A percentile compares a stretch with the other conserved stretches of the same genome.
Conservation (phyloP, 164 flowering plant species). For the Aristolochia californica region DNA sequence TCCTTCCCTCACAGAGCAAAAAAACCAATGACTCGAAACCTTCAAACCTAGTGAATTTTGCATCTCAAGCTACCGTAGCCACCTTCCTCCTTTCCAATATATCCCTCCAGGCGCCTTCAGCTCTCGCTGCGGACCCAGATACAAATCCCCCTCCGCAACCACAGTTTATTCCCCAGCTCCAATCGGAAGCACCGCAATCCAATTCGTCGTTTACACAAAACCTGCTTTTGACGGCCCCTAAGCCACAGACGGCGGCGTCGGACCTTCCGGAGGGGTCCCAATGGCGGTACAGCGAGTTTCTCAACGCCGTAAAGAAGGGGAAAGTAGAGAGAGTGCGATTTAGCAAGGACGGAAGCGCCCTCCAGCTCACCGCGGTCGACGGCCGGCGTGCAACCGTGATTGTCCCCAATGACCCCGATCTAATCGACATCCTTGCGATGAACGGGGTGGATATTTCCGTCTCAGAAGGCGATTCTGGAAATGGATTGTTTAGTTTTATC, state of each 20-base stretch:
- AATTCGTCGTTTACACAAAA: constrained; percentile 48
- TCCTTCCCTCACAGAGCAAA: constrained; percentile 19
- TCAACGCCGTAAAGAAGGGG: constrained; percentile 89
- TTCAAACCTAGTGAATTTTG: constrained; percentile 10
- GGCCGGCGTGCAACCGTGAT: constrained; percentile 76
- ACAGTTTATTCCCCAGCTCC: constrained; percentile 25
- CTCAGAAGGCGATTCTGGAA: constrained; percentile 86
- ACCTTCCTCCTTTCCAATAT: constrained; percentile 53
- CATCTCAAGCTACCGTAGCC: constrained; percentile 50
- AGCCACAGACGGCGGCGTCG: constrained; percentile 47
- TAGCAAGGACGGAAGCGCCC: constrained; percentile 73
- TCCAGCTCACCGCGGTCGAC: constrained; percentile 86
- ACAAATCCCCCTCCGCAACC: constrained; percentile 19
- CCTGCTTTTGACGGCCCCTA: constrained; percentile 52
- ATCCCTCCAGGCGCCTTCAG: constrained; percentile 29
- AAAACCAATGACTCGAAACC: constrained; percentile 13
- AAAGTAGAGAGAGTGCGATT: constrained; percentile 92
- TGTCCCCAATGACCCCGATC: constrained; percentile 88
- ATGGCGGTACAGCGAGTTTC: constrained; percentile 95
- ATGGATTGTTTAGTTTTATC: constrained; percentile 59
- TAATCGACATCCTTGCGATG: constrained; percentile 93
- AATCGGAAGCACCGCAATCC: constrained; percentile 47
- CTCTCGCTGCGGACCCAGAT: constrained; percentile 35
- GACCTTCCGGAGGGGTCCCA: constrained; percentile 87
- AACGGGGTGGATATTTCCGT: constrained; percentile 97